Evolutionary conservation across 768 basidiomycete species (phyloP), one percentile per base, ranked within the genome.

Genomic region (Mycena filopes): DNA sequence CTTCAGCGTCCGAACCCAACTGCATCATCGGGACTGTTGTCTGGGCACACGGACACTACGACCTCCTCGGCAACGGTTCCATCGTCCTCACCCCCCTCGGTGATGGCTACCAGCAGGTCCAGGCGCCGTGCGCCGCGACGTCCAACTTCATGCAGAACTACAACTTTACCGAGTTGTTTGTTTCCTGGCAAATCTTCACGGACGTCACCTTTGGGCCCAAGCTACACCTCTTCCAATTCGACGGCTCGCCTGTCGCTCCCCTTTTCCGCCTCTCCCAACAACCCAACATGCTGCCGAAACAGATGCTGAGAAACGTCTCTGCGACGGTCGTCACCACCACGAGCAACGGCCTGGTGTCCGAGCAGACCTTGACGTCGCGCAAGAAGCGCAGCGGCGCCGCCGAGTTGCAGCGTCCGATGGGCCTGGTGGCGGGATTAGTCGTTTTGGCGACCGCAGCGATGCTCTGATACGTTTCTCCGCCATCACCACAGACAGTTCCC

Each of bases 71-170:
- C 55, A 96, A 98, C 73, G 95, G 95, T 9, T 97, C 95, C 12
- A 86, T 99, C 63, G 75, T 85, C 42, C 79, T 95, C 72, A 78
- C 74, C 3, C 93, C 96, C 2, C 85, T 95, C 67, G 86, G 83
- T 20, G 97, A 99, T 75, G 97, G 97, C 18, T 93, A 88, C 78
- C 95, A 98, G 76, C 96, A 97, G 82, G 85, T 98, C 42, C 95
- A 99, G 81, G 92, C 96, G 69, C 91, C 95, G 0, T 99, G 97
- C 73, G 92, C 91, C 1, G 93, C 95, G 12, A 82, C 86, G 12
- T 95, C 96, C 29, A 94, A 95, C 75, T 91, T 96, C 74, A 87
- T 98, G 72, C 89, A 96, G 72, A 75, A 81, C 48, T 98, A 95
- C 85, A 92, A 94, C 79, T 74, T 84, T 66, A 91, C 89, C 15